A percentile compares a stretch with the other conserved stretches of the same genome.
These are phyloP conservation scores for Cephaloascus albidus DNA, from an alignment of 805 yeast genomes.

Conservation along the genomic window DNA sequence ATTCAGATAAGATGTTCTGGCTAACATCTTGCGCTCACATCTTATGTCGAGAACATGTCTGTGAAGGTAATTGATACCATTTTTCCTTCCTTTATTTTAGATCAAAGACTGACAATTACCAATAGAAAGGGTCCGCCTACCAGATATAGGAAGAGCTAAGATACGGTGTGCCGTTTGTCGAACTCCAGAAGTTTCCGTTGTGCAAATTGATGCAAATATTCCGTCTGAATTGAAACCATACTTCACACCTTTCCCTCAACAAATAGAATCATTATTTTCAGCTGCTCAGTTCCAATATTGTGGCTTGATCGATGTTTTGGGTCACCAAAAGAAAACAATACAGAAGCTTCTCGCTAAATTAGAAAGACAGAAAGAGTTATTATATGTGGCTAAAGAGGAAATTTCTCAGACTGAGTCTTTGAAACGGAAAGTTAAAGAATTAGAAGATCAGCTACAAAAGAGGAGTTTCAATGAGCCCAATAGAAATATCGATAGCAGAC, in stretches of 20 bases:
- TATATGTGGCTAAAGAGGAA: slow-evolving; percentile 6
- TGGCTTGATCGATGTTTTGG: slow-evolving; percentile 4
- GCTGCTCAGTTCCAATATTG: slow-evolving; percentile 7
- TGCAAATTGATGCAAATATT: slow-evolving; percentile 5
- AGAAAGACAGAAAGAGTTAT: slow-evolving; percentile 3
- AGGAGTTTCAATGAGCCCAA: background rate
- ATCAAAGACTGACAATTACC: background rate
- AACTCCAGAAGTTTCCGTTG: slow-evolving; percentile 2
- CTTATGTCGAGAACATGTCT: slow-evolving; percentile 6
- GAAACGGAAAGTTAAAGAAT: background rate
- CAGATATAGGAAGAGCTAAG: slow-evolving; percentile 1
- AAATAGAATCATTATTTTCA: slow-evolving; percentile 6
- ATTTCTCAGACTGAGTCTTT: slow-evolving; percentile 3
- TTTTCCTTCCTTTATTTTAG: background rate
- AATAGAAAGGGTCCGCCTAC: slow-evolving; percentile 2
- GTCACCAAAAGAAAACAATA: slow-evolving; percentile 2
- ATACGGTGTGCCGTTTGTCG: slow-evolving; percentile 6
- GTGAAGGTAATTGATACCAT: slow-evolving; percentile 2
- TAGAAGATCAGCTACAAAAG: background rate
- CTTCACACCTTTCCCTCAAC: slow-evolving; percentile 7
- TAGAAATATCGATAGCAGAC: slow-evolving; percentile 1
- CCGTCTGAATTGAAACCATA: slow-evolving; percentile 7
- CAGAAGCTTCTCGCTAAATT: slow-evolving; percentile 2
- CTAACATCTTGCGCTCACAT: slow-evolving; percentile 9
- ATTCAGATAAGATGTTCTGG: slow-evolving; percentile 1